Conservation (phyloP, 1,284 basidiomycete genomes). For the Lignosus rhinocerotis region DNA sequence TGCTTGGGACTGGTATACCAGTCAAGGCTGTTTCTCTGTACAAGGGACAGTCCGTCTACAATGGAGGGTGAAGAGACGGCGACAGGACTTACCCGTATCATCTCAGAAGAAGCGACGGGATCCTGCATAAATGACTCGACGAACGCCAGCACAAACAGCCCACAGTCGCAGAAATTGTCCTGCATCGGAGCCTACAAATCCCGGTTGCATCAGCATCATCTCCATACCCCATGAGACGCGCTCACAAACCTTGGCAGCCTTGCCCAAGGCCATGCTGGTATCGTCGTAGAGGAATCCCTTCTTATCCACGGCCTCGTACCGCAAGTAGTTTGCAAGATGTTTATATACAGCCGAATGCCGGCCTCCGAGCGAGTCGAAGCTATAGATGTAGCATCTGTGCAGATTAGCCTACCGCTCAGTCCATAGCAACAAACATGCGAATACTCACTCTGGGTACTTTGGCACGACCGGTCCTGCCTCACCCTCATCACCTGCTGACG, state of each 20-base stretch:
- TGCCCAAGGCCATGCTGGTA: slow-evolving; percentile 44
- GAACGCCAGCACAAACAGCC: slow-evolving; percentile 81
- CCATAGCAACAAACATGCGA: background rate
- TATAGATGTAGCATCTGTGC: slow-evolving; percentile 75
- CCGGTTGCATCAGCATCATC: background rate
- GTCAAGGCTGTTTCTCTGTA: slow-evolving; percentile 37
- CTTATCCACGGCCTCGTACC: slow-evolving; percentile 82
- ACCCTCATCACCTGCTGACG: background rate
- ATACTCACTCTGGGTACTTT: slow-evolving; percentile 9
- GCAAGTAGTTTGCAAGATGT: slow-evolving; percentile 70
- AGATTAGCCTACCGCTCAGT: background rate
- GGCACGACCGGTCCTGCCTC: background rate
- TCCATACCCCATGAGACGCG: background rate
- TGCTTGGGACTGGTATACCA: slow-evolving; percentile 49
- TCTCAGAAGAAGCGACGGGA: slow-evolving; percentile 44
- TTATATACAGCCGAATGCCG: slow-evolving; percentile 66
- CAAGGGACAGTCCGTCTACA: slow-evolving; percentile 1
- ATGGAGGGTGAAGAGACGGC: background rate
- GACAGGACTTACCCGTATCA: slow-evolving; percentile 45
- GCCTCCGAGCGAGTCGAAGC: slow-evolving; percentile 83
- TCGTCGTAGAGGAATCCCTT: slow-evolving; percentile 38
- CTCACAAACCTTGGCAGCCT: slow-evolving; percentile 46
- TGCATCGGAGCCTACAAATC: slow-evolving; percentile 69
- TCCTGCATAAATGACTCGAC: slow-evolving; percentile 69
- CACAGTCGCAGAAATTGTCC: slow-evolving; percentile 86